phyloP scores from a whole-genome alignment of 768 basidiomycete species.

The Hirschioporus abietinus region DNA sequence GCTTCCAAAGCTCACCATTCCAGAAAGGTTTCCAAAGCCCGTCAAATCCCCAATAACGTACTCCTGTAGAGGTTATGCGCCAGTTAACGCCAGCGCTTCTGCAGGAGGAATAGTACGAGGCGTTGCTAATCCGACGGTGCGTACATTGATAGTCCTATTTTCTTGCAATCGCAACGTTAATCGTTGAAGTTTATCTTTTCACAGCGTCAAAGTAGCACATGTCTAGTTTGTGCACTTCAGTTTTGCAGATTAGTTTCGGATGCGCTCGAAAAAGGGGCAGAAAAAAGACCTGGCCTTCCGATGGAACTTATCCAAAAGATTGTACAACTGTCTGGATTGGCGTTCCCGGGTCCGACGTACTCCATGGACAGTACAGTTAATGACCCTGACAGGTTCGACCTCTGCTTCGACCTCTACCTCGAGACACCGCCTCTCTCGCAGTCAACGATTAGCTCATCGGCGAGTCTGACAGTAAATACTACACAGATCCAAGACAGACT shows the following conservation, averaged over 20 bases:
- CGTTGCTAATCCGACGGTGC: neutral
- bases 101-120: neutral
- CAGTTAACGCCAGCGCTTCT: neutral
- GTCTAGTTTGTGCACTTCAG: neutral
- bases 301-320: neutral
- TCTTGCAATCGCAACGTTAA: neutral
- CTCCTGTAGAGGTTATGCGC: neutral
- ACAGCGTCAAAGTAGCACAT: too few relatives aligned
- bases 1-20: neutral
- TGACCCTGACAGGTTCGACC: neutral
- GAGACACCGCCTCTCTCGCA: neutral
- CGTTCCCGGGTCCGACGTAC: neutral
- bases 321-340: neutral
- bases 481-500: neutral
- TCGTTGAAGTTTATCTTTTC: neutral
- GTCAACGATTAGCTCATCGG: neutral
- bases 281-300: neutral
- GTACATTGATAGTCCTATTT: neutral
- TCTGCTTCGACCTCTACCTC: neutral
- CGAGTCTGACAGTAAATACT: neutral
- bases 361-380: neutral
- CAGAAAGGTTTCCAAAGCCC: neutral
- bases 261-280: neutral
- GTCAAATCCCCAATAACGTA: neutral
- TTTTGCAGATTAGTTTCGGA: neutral